A percentile compares a stretch with the other conserved stretches of the same genome.
These are phyloP conservation scores for Saccharomyces eubayanus DNA, from an alignment of 805 yeast genomes.

Conservation along the genomic window DNA sequence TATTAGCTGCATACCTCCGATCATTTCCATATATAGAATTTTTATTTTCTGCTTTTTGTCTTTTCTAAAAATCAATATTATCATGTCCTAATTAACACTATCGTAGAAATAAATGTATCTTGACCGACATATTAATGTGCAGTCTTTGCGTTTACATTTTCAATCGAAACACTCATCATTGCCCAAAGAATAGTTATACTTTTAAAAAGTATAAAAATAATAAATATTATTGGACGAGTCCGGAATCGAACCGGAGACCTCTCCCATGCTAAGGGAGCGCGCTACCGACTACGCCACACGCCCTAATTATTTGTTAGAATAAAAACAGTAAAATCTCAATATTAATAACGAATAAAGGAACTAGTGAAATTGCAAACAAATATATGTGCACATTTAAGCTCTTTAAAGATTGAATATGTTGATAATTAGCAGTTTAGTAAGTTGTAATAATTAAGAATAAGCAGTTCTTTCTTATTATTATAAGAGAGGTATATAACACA, in stretches of 20 bases:
- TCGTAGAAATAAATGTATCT: background rate
- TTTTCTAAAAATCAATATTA: background rate
- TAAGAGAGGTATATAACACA: too few species aligned
- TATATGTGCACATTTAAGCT: too few species aligned
- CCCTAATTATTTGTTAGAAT: background rate
- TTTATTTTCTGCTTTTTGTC: conserved; percentile 3
- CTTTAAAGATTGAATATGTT: too few species aligned
- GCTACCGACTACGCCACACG: background rate
- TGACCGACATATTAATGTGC: background rate
- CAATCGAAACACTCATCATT: too few species aligned
- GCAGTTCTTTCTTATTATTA: too few species aligned
- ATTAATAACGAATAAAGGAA: background rate
- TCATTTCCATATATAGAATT: background rate
- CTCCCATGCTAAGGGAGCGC: background rate
- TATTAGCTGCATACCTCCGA: conserved; percentile 41
- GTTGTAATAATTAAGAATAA: too few species aligned
- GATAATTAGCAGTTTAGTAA: too few species aligned
- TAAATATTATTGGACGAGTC: background rate
- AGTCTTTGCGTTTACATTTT: too few species aligned
- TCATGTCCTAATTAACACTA: background rate
- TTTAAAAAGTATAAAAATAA: too few species aligned
- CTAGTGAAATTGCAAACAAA: background rate
- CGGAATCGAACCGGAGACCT: background rate
- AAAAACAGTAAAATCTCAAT: too few species aligned
- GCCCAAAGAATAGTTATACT: too few species aligned